These are phyloP conservation scores for Pseudogymnoascus sp. DNA, from an alignment of 2,329 filamentous ascomycete genomes.

Conservation along the genomic window DNA sequence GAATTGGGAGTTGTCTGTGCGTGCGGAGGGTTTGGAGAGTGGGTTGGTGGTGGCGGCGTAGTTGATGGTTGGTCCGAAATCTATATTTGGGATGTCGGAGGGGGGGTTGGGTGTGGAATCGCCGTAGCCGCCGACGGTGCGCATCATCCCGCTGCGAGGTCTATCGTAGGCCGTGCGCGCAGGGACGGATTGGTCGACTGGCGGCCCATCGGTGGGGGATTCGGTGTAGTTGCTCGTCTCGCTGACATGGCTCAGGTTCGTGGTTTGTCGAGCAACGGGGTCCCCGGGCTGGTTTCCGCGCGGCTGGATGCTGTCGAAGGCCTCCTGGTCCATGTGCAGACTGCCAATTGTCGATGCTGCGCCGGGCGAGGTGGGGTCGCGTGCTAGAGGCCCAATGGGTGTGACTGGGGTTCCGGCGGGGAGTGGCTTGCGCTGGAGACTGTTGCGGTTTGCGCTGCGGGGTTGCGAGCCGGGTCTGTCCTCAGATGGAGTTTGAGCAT, in stretches of 20 bases:
- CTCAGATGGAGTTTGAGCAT: not conserved
- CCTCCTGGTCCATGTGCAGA: not conserved
- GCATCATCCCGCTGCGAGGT: conserved; percentile 70
- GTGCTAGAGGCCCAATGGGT: not conserved
- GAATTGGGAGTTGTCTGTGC: not conserved
- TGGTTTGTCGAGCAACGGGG: not conserved
- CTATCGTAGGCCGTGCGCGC: conserved; percentile 47
- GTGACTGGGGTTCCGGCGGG: not conserved
- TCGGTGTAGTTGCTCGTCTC: conserved; percentile 52
- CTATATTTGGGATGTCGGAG: conserved; percentile 52
- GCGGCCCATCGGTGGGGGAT: conserved; percentile 54
- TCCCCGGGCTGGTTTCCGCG: not conserved
- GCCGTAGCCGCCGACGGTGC: conserved; percentile 44
- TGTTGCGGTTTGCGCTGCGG: not conserved
- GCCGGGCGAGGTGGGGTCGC: not conserved
- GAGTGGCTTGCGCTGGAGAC: not conserved
- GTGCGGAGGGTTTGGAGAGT: not conserved
- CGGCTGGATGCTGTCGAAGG: not conserved
- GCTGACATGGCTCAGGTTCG: conserved; percentile 10
- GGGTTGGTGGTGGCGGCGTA: conserved; percentile 33
- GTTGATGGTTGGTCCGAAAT: conserved; percentile 79
- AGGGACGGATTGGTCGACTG: conserved; percentile 17
- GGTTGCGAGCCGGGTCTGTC: not conserved
- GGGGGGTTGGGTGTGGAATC: not conserved
- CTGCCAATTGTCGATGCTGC: not conserved